Evolutionary conservation across 179 eudicot species (phyloP).

Genomic region (Patellifolia procumbens): DNA sequence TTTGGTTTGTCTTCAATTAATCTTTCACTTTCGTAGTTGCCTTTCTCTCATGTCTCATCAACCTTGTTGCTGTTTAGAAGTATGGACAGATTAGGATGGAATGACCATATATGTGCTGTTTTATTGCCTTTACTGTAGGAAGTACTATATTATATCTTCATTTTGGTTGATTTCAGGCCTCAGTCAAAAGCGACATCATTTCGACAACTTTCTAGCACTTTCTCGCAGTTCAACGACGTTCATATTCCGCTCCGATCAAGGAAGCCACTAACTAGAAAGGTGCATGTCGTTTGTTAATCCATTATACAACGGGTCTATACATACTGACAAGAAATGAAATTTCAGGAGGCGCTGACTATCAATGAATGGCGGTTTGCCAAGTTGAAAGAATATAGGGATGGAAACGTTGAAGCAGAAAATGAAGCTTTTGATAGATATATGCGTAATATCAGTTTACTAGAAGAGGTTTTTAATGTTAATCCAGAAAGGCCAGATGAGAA

Average conservation of each 20-base stretch:
- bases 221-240: conserved; percentile 88
- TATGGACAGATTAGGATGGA: background rate
- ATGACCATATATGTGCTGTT: background rate
- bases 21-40: background rate
- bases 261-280: conserved; percentile 90
- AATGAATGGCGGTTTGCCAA: conserved; percentile 92
- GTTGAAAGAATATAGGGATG: conserved; percentile 77
- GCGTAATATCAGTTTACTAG: conserved; percentile 68
- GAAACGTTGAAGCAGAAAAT: conserved; percentile 68
- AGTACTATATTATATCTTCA: background rate
- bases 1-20: no score
- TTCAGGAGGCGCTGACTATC: conserved; percentile 78
- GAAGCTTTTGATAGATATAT: conserved; percentile 94
- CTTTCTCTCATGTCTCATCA: background rate
- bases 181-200: conserved; percentile 58
- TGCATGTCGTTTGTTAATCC: conserved; percentile 22
- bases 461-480: conserved; percentile 66
- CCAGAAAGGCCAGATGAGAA: conserved; percentile 38
- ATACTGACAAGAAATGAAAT: conserved; percentile 14
- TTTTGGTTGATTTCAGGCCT: conserved; percentile 45
- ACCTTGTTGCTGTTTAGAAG: background rate
- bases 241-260: conserved; percentile 65
- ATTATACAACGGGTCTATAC: background rate
- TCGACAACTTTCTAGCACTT: conserved; percentile 83
- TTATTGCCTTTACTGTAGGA: background rate